These are phyloP conservation scores for Eutypella sp. DNA, from an alignment of 2,329 filamentous ascomycete species.

Conservation along the genomic window DNA sequence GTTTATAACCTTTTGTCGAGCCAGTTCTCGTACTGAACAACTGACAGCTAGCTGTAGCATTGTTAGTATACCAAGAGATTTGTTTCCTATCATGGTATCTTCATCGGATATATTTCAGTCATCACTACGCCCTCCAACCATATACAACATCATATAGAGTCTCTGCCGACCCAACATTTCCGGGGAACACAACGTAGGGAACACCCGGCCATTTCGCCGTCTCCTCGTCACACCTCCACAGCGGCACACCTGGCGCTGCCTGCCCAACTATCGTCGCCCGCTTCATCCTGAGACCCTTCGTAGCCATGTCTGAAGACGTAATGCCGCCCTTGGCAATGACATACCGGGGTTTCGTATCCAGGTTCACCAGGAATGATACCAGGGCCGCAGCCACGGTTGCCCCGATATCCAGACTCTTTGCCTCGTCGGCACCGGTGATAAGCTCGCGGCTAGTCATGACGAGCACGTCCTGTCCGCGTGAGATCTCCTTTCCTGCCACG, in stretches of 20 bases:
- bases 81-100: too few species aligned
- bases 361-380: slow-evolving; percentile 41
- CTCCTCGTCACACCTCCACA: slow-evolving; percentile 53
- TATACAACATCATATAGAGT: slow-evolving; percentile 28
- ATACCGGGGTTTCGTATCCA: slow-evolving; percentile 47
- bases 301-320: slow-evolving; percentile 54
- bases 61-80: too few species aligned
- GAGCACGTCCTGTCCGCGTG: slow-evolving; percentile 45
- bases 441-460: slow-evolving; percentile 55
- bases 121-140: slow-evolving; percentile 3
- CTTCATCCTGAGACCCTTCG: slow-evolving; percentile 50
- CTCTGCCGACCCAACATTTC: slow-evolving; percentile 49
- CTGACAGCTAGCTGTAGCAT: too few species aligned
- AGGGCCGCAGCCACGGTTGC: slow-evolving; percentile 45
- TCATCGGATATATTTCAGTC: too few species aligned
- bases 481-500: slow-evolving; percentile 34
- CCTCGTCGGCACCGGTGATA: slow-evolving; percentile 43
- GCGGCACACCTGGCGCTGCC: slow-evolving; percentile 51
- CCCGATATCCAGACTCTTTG: slow-evolving; percentile 50
- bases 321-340: slow-evolving; percentile 57
- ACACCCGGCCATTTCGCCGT: slow-evolving; percentile 45
- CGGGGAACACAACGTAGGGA: slow-evolving; percentile 54
- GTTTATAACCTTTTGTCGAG: slow-evolving; percentile 16
- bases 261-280: slow-evolving; percentile 51
- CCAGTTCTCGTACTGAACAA: slow-evolving; percentile 44